Base-by-base conservation (phyloP, 164 flowering plant species). In the Brasenia schreberi region DNA sequence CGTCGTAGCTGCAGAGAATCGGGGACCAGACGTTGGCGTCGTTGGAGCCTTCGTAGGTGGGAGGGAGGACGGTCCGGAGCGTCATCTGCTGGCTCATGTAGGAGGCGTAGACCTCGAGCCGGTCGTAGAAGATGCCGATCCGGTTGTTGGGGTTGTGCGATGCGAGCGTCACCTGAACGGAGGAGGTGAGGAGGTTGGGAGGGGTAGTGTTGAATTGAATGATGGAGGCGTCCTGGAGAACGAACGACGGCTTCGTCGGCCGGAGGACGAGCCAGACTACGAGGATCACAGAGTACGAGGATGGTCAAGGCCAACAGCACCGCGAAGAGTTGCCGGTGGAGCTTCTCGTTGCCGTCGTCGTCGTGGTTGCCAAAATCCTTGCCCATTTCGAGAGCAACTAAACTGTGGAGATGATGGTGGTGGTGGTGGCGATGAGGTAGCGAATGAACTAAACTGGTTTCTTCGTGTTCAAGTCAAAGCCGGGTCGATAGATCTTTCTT, bases 21-120 rank as follows among this genome's bases (percentile, higher is more conserved):
- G 96, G 96, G 0, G 96, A 86, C 96, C 96, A 90, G 33, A 82
- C 69, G 78, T 76, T 70, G 69, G 65, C 49, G n/a, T 81, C 90
- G 62, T 82, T 80, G 78, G 85, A 89, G 49, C 86, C 96, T 62
- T 90, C 87, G 70, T 87, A 90, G 7, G 78, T 74, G 1, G 82
- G 77, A 0, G 81, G 88, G 19, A 90, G 70, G 33, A n/a, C 11
- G 4, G 87, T 70, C 14, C 76, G 79, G 60, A 79, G 76, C 2
- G 92, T 90, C 74, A 90, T 81, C 77, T 87, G 96, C 71, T 90
- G 90, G 78, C 43, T 72, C 0, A 70, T 76, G 81, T 87, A 90
- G 19, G 71, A 44, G 72, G 92, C 92, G 81, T 75, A 90, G 62
- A 78, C 68, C 70, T 83, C 81, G 67, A 87, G 81, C 5, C 64